Conservation (phyloP, 345 rosid species). For the Aegle marmelos region DNA sequence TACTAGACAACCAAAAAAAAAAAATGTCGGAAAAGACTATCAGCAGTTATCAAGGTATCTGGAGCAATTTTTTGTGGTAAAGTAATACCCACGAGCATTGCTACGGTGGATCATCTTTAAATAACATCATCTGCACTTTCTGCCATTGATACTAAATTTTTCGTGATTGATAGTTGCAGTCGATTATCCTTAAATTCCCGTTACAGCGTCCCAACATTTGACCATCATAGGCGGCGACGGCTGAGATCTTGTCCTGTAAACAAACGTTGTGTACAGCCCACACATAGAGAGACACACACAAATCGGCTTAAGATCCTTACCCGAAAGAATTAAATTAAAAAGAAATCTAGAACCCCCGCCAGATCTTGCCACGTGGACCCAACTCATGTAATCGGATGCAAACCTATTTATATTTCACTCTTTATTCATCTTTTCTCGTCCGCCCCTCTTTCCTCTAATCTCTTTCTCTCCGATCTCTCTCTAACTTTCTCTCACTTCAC, state of each 20-base stretch:
- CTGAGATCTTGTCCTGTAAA: not conserved
- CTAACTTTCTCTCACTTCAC: constrained; percentile 21
- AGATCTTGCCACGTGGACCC: constrained; percentile 67
- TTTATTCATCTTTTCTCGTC: constrained; percentile 55
- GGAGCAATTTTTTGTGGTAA: no score
- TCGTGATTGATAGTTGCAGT: no score
- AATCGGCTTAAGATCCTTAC: not conserved
- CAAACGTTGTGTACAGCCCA: not conserved
- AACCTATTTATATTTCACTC: constrained; percentile 96
- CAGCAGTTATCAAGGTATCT: no score
- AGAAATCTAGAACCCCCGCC: constrained; percentile 10
- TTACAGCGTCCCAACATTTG: not conserved
- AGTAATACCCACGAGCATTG: no score
- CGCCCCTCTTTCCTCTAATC: constrained; percentile 31
- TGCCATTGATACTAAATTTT: no score
- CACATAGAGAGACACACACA: not conserved
- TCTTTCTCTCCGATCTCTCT: constrained; percentile 23
- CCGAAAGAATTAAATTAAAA: not conserved
- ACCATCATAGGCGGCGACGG: not conserved
- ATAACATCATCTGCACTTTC: no score
- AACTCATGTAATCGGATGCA: constrained; percentile 72
- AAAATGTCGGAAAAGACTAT: no score
- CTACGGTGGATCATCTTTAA: no score
- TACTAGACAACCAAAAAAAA: no score
- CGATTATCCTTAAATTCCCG: no score